Evolutionary conservation across 495 filamentous ascomycete genomes (phyloP).

Genomic region (Thermochaetoides thermophila): DNA sequence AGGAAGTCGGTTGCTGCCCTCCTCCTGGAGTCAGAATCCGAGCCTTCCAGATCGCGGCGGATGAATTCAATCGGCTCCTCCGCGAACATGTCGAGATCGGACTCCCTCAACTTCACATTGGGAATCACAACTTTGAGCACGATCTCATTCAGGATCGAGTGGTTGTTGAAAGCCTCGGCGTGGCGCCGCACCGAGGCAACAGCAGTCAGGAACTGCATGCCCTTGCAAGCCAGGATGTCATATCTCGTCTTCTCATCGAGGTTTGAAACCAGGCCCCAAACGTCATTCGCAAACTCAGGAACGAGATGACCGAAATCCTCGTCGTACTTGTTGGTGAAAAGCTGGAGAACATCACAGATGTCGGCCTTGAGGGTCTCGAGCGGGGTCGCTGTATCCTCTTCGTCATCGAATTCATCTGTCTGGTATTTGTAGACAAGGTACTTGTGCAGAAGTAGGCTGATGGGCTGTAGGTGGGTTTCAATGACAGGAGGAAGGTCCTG

Average conservation of each 20-base stretch:
- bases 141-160: constrained; percentile 59
- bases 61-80: constrained; percentile 99
- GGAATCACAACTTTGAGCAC: constrained; percentile 91
- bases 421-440: constrained; percentile 87
- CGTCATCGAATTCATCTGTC: constrained; percentile 63
- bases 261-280: constrained; percentile 79
- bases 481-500: constrained; percentile 92
- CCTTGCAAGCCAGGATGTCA: constrained; percentile 89
- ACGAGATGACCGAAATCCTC: constrained; percentile 75
- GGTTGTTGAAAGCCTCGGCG: constrained; percentile 71
- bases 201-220: constrained; percentile 83
- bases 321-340: constrained; percentile 86
- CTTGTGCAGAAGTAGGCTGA: constrained; percentile 72
- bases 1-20: constrained; percentile 90
- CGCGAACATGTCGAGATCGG: constrained; percentile 90
- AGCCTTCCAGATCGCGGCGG: constrained; percentile 85
- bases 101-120: constrained; percentile 77
- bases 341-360: constrained; percentile 74
- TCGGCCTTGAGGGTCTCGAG: constrained; percentile 78
- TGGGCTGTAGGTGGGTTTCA: constrained; percentile 62
- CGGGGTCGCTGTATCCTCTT: constrained; percentile 72
- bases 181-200: constrained; percentile 63
- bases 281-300: constrained; percentile 67
- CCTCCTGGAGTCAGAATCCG: constrained; percentile 82
- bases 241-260: constrained; percentile 81